Evolutionary conservation across 2,329 filamentous ascomycete species (phyloP), one percentile per base, ranked within the genome.

Genomic region (Plenodomus tracheiphilus): DNA sequence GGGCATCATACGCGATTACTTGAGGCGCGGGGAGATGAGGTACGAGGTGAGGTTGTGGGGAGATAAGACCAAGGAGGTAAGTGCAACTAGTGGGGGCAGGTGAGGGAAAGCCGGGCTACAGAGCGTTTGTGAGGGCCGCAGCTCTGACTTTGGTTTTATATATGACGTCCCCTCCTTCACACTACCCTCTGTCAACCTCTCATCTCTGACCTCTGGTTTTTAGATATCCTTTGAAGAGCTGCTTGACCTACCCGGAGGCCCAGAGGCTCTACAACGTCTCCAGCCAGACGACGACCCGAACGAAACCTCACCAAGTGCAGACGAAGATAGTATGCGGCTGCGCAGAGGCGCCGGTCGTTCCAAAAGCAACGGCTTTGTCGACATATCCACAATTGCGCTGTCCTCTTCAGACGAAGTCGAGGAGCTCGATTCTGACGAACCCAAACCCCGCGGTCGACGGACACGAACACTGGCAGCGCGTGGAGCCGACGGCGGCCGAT

Each of bases 221-320:
- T 18, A 83, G 80, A 65, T 81, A 10, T 59, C 72, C 13, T 75
- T 78, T 25, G 68, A 77, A 28, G 65, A 76, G 25, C 68, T 83
- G 3, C 55, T 79, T 11, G 53, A 66, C 2, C 69, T 78, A 21
- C 64, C 74, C 9, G 78, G 80, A 62, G 80, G 81, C 16, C 60
- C 69, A 39, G 68, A 71, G 51, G 77, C 78, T 16, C 66, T 82
- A 18, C 62, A 76, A 30, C 56, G 67, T 15, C 79, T 75, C 58
- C 67, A 73, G 22, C 47, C 60, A n/a, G 41, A 61, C 40, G 43
- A 62, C 49, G 58, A 62, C 43, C 46, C 49, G 17, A 46, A 54
- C 20, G 41, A 41, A 16, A 51, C 47, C 18, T 54, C 62, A 20
- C 16, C 47, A 1, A 61, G 51, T 38, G 47, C 51, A 16, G 47